These are phyloP conservation scores for Termitomyces sp. DNA, from an alignment of 768 basidiomycete species.

Conservation along the genomic window DNA sequence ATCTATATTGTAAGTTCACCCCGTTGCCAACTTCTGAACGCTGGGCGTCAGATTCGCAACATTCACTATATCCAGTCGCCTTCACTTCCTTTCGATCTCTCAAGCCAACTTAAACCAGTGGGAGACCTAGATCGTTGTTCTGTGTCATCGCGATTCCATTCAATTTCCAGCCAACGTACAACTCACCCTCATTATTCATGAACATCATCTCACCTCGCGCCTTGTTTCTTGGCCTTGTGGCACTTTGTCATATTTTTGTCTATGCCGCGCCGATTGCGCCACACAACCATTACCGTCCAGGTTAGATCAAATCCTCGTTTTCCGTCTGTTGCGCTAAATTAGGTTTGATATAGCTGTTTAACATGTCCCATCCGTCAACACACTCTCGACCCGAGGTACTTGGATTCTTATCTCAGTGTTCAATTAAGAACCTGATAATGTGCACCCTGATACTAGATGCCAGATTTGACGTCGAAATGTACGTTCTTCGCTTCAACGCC, in stretches of 20 bases:
- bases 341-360: neutral
- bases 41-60: neutral
- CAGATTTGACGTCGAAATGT: neutral
- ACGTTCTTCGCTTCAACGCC: neutral
- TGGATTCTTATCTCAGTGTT: no score
- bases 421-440: neutral
- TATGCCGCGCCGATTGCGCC: neutral
- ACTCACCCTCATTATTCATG: neutral
- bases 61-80: neutral
- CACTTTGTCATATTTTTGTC: neutral
- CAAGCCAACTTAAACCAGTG: no score
- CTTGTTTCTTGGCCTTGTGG: neutral
- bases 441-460: neutral
- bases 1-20: no score
- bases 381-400: neutral
- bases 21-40: neutral
- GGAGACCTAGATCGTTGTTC: no score
- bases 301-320: neutral
- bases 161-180: neutral
- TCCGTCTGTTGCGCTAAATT: neutral
- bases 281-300: neutral
- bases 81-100: neutral
- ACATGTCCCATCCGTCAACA: neutral
- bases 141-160: no score
- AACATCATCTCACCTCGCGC: neutral